Base-by-base conservation (phyloP, 2,329 filamentous ascomycete genomes). In the Fusarium mexicanum region DNA sequence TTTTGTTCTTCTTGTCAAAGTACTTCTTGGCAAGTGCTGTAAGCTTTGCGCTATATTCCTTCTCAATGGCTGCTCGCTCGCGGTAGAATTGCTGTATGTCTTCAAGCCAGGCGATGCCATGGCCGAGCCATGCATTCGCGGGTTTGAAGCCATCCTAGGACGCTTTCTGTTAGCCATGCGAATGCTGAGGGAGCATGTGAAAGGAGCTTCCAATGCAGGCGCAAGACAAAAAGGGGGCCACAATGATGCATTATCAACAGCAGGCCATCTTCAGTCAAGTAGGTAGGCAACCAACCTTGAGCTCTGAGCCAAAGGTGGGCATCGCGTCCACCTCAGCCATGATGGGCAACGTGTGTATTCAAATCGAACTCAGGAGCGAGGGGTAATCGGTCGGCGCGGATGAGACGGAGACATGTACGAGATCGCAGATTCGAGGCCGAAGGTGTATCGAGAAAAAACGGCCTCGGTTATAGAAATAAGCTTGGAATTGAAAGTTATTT, bases 1-100 rank as follows among this genome's bases (percentile, higher is more conserved):
- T 98, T 84, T 92, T 95, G 53, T 94, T 91, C 87, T 98, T 99
- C 87, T 97, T 97, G 80, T 99, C 97, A 80, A 94, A 96, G 86
- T 98, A 98, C 83, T 96, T 98, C 86, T 96, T 97, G 63, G 96
- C 96, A 58, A 99, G 87, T 6, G 91, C 91, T 77, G 90, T 93
- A 74, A 99, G 91, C 84, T 96, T 98, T 73, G 92, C 89, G 78
- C 94, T 93, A 83, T 99, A 98, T 82, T 99, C 97, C 85, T 98
- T 98, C 85, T 99, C 96, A 82, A 99, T 98, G 41, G 87, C 91
- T 80, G 94, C 94, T 66, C 97, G 91, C 84, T 99, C 96, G 74
- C 96, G 94, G 87, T 98, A 99, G 86, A 98, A 99, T 80, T 94
- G 92, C 83, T 99, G 94, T 73, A 99, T 94, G 79, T 99, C 96